These are phyloP conservation scores for Quercus wislizeni DNA, from an alignment of 306 rosid species.

Conservation along the genomic window DNA sequence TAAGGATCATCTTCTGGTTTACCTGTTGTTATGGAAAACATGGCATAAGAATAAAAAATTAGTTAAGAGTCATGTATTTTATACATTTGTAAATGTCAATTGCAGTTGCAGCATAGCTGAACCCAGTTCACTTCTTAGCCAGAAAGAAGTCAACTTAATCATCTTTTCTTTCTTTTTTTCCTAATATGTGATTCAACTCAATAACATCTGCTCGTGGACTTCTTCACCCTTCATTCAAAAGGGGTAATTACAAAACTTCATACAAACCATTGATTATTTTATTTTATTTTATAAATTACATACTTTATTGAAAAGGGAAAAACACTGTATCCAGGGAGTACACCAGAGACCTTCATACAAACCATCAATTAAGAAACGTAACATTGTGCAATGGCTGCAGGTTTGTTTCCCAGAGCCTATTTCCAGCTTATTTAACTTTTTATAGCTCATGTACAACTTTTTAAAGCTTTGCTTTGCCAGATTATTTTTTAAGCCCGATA, in stretches of 20 bases:
- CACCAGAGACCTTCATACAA: background rate
- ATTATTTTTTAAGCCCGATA: too few relatives aligned
- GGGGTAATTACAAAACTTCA: background rate
- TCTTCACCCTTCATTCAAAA: background rate
- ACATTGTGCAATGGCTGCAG: background rate
- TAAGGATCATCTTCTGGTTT: constrained; percentile 97
- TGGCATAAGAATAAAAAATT: background rate
- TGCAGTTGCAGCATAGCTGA: background rate
- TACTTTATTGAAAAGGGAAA: too few relatives aligned
- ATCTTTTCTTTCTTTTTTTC: too few relatives aligned
- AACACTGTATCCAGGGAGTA: too few relatives aligned
- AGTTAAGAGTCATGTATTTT: background rate
- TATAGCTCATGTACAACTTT: too few relatives aligned
- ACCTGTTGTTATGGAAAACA: constrained; percentile 47
- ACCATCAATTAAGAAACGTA: background rate
- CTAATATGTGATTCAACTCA: background rate
- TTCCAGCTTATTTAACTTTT: too few relatives aligned
- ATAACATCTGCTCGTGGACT: background rate
- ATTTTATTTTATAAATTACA: too few relatives aligned
- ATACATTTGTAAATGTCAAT: background rate
- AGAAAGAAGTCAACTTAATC: background rate
- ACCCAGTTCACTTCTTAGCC: background rate
- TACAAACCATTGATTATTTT: too few relatives aligned
- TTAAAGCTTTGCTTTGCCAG: too few relatives aligned
- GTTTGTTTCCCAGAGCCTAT: too few relatives aligned